Evolutionary conservation across 371 early-diverging fungal species (phyloP).

Genomic region (Sanchytrium tribonematis): DNA sequence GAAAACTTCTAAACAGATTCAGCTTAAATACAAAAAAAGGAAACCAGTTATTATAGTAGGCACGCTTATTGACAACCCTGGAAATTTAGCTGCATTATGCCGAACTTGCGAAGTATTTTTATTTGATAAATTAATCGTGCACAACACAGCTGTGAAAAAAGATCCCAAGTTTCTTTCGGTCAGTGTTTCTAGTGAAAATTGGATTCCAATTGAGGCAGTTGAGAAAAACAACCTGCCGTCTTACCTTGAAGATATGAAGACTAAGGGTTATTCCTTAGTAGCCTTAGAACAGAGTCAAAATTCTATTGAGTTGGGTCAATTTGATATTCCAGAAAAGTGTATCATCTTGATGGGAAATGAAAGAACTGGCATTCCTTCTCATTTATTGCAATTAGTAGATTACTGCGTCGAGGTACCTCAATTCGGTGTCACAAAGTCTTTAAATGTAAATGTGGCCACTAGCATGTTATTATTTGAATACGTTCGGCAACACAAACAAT

Average conservation of each 20-base stretch:
- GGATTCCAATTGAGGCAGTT: too few relatives aligned
- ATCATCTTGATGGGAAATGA: slow-evolving; percentile 25
- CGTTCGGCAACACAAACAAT: too few relatives aligned
- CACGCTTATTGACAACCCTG: too few relatives aligned
- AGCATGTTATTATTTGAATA: slow-evolving; percentile 28
- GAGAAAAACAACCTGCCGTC: slow-evolving; percentile 14
- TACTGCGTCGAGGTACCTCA: slow-evolving; percentile 31
- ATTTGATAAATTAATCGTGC: too few relatives aligned
- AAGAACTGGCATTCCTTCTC: slow-evolving; percentile 25
- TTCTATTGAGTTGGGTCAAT: slow-evolving; percentile 21
- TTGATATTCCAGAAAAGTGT: slow-evolving; percentile 24
- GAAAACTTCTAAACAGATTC: too few relatives aligned
- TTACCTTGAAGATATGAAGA: slow-evolving; percentile 20
- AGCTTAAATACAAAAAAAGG: too few relatives aligned
- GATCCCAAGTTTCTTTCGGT: too few relatives aligned
- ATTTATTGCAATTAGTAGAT: slow-evolving; percentile 24
- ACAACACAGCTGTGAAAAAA: too few relatives aligned
- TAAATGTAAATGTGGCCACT: slow-evolving; percentile 35
- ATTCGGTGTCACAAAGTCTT: slow-evolving; percentile 25
- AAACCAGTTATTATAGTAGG: too few relatives aligned
- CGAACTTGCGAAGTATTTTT: too few relatives aligned
- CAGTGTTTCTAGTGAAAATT: too few relatives aligned
- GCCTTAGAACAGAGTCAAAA: slow-evolving; percentile 35
- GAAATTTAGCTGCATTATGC: too few relatives aligned
- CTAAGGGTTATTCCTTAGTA: slow-evolving; percentile 24